Conservation (phyloP, 2,329 filamentous ascomycete genomes). For the Arthrobotrys conoides region DNA sequence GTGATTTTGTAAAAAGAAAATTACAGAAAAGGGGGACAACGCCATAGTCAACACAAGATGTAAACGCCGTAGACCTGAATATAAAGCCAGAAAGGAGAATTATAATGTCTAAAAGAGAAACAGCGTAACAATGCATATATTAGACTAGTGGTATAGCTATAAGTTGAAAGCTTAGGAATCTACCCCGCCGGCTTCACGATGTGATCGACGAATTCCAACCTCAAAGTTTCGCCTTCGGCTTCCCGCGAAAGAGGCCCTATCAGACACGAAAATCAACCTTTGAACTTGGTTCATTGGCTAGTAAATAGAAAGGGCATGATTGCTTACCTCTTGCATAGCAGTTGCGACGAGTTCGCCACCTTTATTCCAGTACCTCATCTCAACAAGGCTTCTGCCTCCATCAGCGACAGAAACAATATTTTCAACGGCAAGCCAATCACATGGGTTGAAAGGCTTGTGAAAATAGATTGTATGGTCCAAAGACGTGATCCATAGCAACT, state of each 20-base stretch:
- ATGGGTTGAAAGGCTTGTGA: constrained; percentile 49
- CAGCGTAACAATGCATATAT: too few species aligned
- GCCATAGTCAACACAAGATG: too few species aligned
- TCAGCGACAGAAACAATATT: constrained; percentile 37
- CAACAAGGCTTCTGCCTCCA: constrained; percentile 40
- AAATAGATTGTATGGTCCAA: constrained; percentile 49
- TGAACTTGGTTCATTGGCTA: too few species aligned
- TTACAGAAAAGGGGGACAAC: too few species aligned
- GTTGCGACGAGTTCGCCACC: constrained; percentile 44
- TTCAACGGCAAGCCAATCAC: constrained; percentile 50
- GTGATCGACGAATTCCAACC: background rate
- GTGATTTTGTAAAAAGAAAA: background rate
- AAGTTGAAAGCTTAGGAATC: too few species aligned
- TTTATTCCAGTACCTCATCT: constrained; percentile 52
- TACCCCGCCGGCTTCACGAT: background rate
- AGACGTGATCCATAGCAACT: constrained; percentile 51
- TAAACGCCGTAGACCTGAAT: too few species aligned
- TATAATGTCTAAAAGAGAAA: too few species aligned
- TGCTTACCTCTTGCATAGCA: constrained; percentile 43
- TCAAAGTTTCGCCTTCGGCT: constrained; percentile 43
- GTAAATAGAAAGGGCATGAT: background rate
- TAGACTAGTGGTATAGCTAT: too few species aligned
- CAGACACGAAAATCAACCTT: background rate
- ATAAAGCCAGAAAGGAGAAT: too few species aligned
- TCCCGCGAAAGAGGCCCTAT: constrained; percentile 51